Base-by-base conservation (phyloP, 805 yeast genomes). In the Brettanomyces custersianus region DNA sequence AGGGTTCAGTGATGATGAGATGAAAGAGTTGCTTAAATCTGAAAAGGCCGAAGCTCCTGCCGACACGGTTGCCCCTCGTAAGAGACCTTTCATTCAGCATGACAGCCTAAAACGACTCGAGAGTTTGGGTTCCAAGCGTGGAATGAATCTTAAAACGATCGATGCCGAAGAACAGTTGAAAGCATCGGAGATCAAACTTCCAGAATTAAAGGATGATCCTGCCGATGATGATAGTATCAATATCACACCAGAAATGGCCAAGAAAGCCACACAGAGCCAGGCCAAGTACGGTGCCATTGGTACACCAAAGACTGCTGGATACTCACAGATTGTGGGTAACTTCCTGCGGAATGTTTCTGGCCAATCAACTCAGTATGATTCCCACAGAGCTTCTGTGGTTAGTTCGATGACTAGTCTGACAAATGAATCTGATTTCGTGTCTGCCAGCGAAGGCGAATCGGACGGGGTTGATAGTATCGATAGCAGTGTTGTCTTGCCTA, bases 391-490 rank as follows among this genome's bases (percentile, higher is more conserved):
- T 12, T 34, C 37, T n/a, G 32, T 16, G 2, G 12, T 10, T 10
- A 47, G 51, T 31, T 41, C 37, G 8, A 20, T 26, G 10, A 34
- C 37, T 20, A 52, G 54, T 8, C 47, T 59, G 7, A 34, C 42
- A 20, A 47, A 46, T 6, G 61, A 55, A 17, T 49, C 55, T 3
- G 60, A 53, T 21, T 56, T 56, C 41, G 50, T 55, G 24, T 55
- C 61, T 18, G 61, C 60, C 17, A 51, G 45, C 25, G 59, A 54
- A 34, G 57, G 52, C 13, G 45, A 38, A 13, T 9, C 22, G 12
- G 42, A 42, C 21, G 40, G 41, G n/a, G n/a, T n/a, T n/a, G n/a
- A n/a, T n/a, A n/a, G n/a, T n/a, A n/a, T n/a, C n/a, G n/a, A n/a
- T n/a, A n/a, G n/a, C n/a, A n/a, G n/a, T n/a, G n/a, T n/a, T n/a